These are phyloP conservation scores for Conticribra guillardii DNA, from an alignment of 108 stramenopile species.

Conservation along the genomic window DNA sequence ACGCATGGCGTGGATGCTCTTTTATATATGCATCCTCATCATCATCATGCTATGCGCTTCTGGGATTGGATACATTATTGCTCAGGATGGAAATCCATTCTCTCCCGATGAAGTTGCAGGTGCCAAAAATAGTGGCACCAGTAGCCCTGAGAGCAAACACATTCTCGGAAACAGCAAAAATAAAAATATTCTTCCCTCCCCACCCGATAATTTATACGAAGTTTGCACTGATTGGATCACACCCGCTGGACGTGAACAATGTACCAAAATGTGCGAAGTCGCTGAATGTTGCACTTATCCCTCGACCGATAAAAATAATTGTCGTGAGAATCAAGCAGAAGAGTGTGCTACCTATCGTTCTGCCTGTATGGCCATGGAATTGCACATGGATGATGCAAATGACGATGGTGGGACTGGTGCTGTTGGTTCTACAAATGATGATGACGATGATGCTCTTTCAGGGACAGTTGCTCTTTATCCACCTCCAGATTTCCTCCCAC, in stretches of 20 bases:
- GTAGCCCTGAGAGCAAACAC: background rate
- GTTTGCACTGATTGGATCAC: conserved; percentile 43
- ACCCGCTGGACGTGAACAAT: conserved; percentile 16
- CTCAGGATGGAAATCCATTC: conserved; percentile 32
- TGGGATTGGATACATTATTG: conserved; percentile 39
- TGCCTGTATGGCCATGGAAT: conserved; percentile 40
- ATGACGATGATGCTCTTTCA: background rate
- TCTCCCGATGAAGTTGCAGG: background rate
- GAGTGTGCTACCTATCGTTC: conserved; percentile 36
- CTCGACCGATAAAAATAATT: conserved; percentile 14
- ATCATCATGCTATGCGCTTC: conserved; percentile 29
- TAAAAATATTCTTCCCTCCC: conserved; percentile 9
- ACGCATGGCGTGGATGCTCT: conserved; percentile 8
- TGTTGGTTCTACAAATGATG: background rate
- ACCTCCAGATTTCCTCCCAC: conserved; percentile 5
- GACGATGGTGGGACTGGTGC: background rate
- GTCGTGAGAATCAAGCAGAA: conserved; percentile 23
- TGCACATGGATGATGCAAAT: conserved; percentile 13
- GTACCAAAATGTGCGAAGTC: conserved; percentile 15
- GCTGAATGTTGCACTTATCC: conserved; percentile 27
- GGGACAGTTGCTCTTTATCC: conserved; percentile 1
- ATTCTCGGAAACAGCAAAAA: background rate
- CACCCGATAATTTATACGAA: conserved; percentile 14
- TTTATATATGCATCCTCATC: conserved; percentile 11
- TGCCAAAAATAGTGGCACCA: background rate